Evolutionary conservation across 352 stramenopile genomes (phyloP).

Genomic region (Globisporangium barbulae): DNA sequence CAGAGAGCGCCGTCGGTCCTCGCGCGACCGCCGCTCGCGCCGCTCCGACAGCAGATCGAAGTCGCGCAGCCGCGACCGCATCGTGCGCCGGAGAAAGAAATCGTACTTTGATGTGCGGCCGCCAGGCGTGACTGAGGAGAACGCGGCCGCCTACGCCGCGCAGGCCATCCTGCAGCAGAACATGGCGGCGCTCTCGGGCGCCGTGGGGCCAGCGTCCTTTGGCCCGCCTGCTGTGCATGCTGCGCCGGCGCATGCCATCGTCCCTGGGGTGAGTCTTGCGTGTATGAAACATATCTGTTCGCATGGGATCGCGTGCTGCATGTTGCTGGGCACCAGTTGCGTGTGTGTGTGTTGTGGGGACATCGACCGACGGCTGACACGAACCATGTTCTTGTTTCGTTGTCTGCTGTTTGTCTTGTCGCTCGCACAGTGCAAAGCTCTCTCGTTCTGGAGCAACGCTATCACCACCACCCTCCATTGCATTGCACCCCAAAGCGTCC

Average conservation of each 20-base stretch:
- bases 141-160: slow-evolving; percentile 76
- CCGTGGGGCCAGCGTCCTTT: slow-evolving; percentile 65
- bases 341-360: slow-evolving; percentile 1
- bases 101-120: slow-evolving; percentile 83
- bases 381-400: slow-evolving; percentile 34
- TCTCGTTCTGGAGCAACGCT: background rate
- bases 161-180: slow-evolving; percentile 85
- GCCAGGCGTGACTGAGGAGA: slow-evolving; percentile 78
- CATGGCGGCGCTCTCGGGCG: slow-evolving; percentile 61
- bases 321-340: slow-evolving; percentile 1
- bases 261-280: slow-evolving; percentile 17
- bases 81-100: slow-evolving; percentile 63
- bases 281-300: background rate
- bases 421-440: slow-evolving; percentile 17
- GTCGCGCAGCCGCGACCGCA: slow-evolving; percentile 35
- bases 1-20: slow-evolving; percentile 5
- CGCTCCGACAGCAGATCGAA: slow-evolving; percentile 35
- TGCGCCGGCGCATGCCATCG: slow-evolving; percentile 13
- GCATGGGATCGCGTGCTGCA: background rate
- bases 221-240: slow-evolving; percentile 26
- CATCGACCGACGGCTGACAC: slow-evolving; percentile 30
- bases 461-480: background rate
- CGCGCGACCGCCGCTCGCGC: slow-evolving; percentile 30
- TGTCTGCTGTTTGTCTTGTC: slow-evolving; percentile 34
- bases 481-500: slow-evolving; percentile 5